phyloP scores from a whole-genome alignment of 2,329 filamentous ascomycete species.

The Sporothrix globosa region DNA sequence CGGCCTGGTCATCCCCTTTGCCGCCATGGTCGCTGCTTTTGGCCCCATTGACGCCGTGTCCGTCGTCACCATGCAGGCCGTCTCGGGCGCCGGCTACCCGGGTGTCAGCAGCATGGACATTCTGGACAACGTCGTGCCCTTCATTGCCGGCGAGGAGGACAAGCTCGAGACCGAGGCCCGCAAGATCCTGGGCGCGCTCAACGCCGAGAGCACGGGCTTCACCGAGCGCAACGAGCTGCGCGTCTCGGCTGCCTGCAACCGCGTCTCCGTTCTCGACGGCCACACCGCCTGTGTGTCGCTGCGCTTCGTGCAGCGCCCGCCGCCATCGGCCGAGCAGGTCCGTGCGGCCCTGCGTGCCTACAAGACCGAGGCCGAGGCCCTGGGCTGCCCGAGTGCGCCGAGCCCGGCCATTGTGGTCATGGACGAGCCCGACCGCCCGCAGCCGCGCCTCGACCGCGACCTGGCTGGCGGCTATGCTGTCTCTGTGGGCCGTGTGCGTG shows the following conservation, averaged over 20 bases:
- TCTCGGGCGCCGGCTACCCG: constrained; percentile 89
- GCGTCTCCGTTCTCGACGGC: constrained; percentile 92
- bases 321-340: constrained; percentile 75
- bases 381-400: constrained; percentile 88
- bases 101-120: constrained; percentile 94
- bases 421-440: constrained; percentile 86
- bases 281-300: constrained; percentile 94
- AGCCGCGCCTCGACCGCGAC: constrained; percentile 87
- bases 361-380: constrained; percentile 74
- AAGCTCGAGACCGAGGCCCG: constrained; percentile 93
- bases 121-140: constrained; percentile 93
- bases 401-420: constrained; percentile 80
- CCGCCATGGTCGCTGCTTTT: constrained; percentile 83
- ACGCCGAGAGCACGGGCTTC: constrained; percentile 72
- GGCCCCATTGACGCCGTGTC: constrained; percentile 74
- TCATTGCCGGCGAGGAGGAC: constrained; percentile 90
- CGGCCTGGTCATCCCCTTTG: constrained; percentile 91
- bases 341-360: constrained; percentile 80
- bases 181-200: constrained; percentile 85
- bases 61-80: constrained; percentile 92
- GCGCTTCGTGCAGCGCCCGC: constrained; percentile 73
- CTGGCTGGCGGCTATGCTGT: constrained; percentile 85
- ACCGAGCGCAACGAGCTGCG: constrained; percentile 72
- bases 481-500: constrained; percentile 82
- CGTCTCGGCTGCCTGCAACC: constrained; percentile 86